phyloP scores from a whole-genome alignment of 2,329 filamentous ascomycete genomes.

The Rhytidhysteron rufulum region DNA sequence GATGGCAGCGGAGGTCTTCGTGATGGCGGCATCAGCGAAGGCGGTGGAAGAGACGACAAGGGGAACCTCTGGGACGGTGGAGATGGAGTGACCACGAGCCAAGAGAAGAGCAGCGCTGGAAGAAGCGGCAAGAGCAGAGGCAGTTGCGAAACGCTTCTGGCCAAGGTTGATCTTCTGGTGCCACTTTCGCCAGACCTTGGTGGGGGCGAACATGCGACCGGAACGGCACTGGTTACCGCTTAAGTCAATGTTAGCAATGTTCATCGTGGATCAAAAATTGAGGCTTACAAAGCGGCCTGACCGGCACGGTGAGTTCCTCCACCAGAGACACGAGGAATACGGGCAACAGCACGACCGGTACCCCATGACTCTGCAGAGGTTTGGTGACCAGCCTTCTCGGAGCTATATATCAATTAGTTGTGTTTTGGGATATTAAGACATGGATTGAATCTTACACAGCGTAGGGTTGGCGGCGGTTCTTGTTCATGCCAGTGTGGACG shows the following conservation, averaged over 20 bases:
- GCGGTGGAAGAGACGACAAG: slow-evolving; percentile 90
- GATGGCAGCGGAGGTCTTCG: slow-evolving; percentile 86
- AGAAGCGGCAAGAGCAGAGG: slow-evolving; percentile 94
- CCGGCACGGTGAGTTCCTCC: slow-evolving; percentile 99
- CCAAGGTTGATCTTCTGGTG: slow-evolving; percentile 99
- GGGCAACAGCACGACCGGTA: slow-evolving; percentile 96
- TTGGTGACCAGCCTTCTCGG: slow-evolving; percentile 99
- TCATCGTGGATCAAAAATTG: not conserved
- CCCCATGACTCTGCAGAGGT: slow-evolving; percentile 99
- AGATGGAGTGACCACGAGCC: slow-evolving; percentile 95
- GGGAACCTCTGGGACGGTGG: slow-evolving; percentile 88
- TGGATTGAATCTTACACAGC: no score
- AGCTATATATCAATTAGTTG: slow-evolving; percentile 15
- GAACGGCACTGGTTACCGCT: slow-evolving; percentile 98
- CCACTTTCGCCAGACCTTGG: slow-evolving; percentile 99
- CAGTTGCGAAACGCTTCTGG: slow-evolving; percentile 98
- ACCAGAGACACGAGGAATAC: slow-evolving; percentile 99
- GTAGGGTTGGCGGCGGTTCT: slow-evolving; percentile 99
- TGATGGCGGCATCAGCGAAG: slow-evolving; percentile 73
- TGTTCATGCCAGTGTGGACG: slow-evolving; percentile 98
- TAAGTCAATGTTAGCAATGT: not conserved
- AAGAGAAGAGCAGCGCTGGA: slow-evolving; percentile 91
- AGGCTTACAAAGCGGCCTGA: slow-evolving; percentile 77
- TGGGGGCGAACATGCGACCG: slow-evolving; percentile 99
- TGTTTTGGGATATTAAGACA: slow-evolving; percentile 33